Percentiles rank a stretch among this genome's conserved stretches.
Conservation (phyloP, 257 asterid genomes). For the Fraxinus americana region DNA sequence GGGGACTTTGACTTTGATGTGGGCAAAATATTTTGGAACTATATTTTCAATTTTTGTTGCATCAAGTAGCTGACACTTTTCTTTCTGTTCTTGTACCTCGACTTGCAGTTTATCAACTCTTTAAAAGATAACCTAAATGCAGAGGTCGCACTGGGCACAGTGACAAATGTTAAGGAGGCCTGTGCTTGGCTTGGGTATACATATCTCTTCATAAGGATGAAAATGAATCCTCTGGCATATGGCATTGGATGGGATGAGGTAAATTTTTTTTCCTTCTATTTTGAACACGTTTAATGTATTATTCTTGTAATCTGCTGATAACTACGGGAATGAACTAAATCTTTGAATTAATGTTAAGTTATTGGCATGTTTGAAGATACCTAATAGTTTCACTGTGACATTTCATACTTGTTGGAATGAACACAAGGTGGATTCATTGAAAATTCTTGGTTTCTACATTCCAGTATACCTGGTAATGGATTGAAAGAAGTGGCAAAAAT, state of each 20-base stretch:
- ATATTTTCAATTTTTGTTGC: constrained; percentile 9
- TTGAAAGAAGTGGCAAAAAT: neutral
- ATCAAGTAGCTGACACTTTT: constrained; percentile 21
- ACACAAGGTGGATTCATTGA: neutral
- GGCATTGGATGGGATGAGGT: constrained; percentile 99
- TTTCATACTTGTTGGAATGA: neutral
- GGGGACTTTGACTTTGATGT: constrained; percentile 2
- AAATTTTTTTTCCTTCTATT: constrained; percentile 17
- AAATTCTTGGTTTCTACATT: neutral
- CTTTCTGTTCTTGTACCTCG: neutral
- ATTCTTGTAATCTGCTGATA: constrained; percentile 5
- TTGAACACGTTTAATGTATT: constrained; percentile 12
- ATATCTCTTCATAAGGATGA: constrained; percentile 96
- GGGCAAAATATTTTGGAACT: constrained; percentile 12
- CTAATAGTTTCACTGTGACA: neutral
- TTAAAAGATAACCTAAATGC: constrained; percentile 96
- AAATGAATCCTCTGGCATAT: constrained; percentile 94
- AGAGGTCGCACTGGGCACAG: constrained; percentile 98
- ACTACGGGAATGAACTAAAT: neutral
- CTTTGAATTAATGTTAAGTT: constrained; percentile 2
- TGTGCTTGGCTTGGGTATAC: constrained; percentile 99
- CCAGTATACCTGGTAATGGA: neutral
- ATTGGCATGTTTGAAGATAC: neutral
- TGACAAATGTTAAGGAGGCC: constrained; percentile 98
- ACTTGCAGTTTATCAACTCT: constrained; percentile 81